phyloP scores from a whole-genome alignment of 1,284 basidiomycete species.

The Pisolithus thermaeus region DNA sequence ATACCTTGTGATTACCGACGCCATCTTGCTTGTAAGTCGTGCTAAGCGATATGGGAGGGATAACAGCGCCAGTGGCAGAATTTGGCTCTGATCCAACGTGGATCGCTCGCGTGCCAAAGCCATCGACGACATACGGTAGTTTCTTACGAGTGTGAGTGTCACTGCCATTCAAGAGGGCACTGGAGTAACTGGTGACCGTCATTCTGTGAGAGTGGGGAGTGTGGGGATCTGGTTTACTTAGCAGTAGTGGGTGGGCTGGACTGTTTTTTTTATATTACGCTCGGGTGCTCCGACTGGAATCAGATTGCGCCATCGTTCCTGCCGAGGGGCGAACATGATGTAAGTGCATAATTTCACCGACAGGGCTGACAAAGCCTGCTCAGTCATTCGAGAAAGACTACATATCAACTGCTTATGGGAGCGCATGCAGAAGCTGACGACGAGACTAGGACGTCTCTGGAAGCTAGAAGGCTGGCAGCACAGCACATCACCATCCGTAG shows the following conservation, averaged over 20 bases:
- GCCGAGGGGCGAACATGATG: too few relatives aligned
- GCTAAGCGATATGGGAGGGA: conserved; percentile 84
- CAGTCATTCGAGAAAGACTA: too few relatives aligned
- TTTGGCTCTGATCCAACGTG: conserved; percentile 85
- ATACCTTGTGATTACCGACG: conserved; percentile 79
- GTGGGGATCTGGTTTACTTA: not conserved
- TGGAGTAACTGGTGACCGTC: conserved; percentile 13
- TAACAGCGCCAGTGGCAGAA: conserved; percentile 79
- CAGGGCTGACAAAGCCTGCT: too few relatives aligned
- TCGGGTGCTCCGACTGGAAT: too few relatives aligned
- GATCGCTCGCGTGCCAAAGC: conserved; percentile 81
- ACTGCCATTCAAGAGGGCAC: not conserved
- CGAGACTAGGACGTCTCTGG: too few relatives aligned
- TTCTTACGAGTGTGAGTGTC: conserved; percentile 9
- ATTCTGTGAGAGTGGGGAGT: conserved; percentile 4
- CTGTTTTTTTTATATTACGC: not conserved
- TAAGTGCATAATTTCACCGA: too few relatives aligned
- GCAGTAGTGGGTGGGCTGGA: not conserved
- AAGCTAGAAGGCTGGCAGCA: too few relatives aligned
- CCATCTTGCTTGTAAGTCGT: conserved; percentile 88
- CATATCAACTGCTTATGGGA: too few relatives aligned
- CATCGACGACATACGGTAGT: conserved; percentile 18
- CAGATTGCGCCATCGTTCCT: too few relatives aligned
- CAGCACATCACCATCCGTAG: too few relatives aligned
- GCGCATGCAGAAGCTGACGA: too few relatives aligned